Evolutionary conservation across 2,329 filamentous ascomycete genomes (phyloP), one percentile per base, ranked within the genome.

Genomic region (Didymella pinodella): DNA sequence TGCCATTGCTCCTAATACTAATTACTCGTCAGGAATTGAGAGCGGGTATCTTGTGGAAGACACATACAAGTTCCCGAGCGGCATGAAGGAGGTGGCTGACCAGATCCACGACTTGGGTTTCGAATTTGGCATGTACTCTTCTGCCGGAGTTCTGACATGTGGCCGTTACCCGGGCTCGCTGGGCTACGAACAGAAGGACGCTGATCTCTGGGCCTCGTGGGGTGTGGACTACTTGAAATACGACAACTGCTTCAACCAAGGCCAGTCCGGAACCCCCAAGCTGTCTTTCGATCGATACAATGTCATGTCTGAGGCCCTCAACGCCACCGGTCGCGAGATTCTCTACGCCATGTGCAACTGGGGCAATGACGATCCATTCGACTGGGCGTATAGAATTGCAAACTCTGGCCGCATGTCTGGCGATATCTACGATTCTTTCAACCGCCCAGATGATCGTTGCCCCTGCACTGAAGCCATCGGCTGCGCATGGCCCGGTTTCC

Each of bases 171-270:
- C 80, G 1, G 83, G 81, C 1, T 80, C 76, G 40, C 65, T 84
- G 40, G 83, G 81, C 5, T 79, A 83, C 64, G 85, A 85, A 66
- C 75, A 79, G 32, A 76, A 81, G 28, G 84, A 87, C 68, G 84
- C 84, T 0, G 70, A 81, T 16, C 78, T 80, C 0, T 86, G 81
- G 67, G 83, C 84, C 0, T 73, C 71, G 16, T 84, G 83, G 81
- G 83, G 80, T 1, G 80, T 85, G 31, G 80, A 79, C 58, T 76
- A 74, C 50, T 61, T 69, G 20, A 69, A 85, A 67, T 85, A 85
- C 64, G 84, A 86, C 71, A 86, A 86, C 66, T 86, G 84, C 74
- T 85, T 79, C 68, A 85, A 85, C 61, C 76, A 81, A 59, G 84
- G 84, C 7, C 79, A 83, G 54, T 80, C 79, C 18, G 82, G 83